Evolutionary conservation across 768 basidiomycete genomes (phyloP), one percentile per base, ranked within the genome.

Genomic region (Punctularia strigosozonata): DNA sequence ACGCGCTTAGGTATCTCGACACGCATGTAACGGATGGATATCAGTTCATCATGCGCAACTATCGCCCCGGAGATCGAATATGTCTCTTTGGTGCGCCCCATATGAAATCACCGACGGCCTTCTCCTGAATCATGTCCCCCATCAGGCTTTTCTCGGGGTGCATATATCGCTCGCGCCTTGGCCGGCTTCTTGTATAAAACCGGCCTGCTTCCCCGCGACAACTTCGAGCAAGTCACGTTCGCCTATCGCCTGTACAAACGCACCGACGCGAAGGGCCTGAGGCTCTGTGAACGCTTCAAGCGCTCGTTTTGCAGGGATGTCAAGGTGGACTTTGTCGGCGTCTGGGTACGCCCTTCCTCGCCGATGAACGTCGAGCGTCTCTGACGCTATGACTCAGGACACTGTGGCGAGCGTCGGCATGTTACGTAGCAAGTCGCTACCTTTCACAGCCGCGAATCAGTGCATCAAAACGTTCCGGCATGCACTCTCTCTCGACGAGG

Each of bases 331-430:
- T 77, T 77, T 40, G 44, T 80, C 12, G 77, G 75, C 2, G 71
- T 77, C 8, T 75, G 68, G 68, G 8, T 8, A 28, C 10, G 8
- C 10, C 26, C 26, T 28, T 8, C 15, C 10, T 8, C 8, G 15
- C 15, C 10, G 10, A 28, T 28, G 26, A 15, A n/a, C 26, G 15
- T 8, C 8, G 26, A 28, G 26, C 10, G 26, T 28, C 26, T 8
- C 15, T 28, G 26, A 28, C 33, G 19, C 33, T 8, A 15, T 28
- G 15, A 8, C 10, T 15, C 8, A 15, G 85, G 85, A 89, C 42
- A 89, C 85, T 0, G 84, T 89, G 3, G 64, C 77, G 6, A 80
- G 80, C 38, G 83, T 84, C 17, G 86, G 86, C 0, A 47, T 80
- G 1, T 41, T 88, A n/a, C 59, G 65, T 58, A 61, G 67, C 3